These are phyloP conservation scores for Pinus albicaulis DNA, from an alignment of 75 land plant genomes.

Conservation along the genomic window DNA sequence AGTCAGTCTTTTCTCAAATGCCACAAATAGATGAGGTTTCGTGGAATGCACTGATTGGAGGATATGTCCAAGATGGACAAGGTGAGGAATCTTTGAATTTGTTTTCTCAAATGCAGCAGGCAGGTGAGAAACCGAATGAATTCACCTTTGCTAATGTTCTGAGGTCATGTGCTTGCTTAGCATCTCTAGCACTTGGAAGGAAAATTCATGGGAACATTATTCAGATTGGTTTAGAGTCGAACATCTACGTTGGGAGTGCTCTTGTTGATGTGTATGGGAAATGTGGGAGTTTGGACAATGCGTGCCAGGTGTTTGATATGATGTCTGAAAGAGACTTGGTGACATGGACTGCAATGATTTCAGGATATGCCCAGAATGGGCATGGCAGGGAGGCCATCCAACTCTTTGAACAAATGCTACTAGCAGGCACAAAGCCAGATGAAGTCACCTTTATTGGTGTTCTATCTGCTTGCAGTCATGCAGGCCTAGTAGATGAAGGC, in stretches of 20 bases:
- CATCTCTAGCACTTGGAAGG: constrained; percentile 23
- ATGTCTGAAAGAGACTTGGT: constrained; percentile 20
- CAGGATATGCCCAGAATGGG: constrained; percentile 44
- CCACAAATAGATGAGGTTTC: not conserved
- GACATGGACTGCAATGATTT: constrained; percentile 40
- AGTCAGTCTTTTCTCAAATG: constrained; percentile 2
- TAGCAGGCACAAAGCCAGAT: constrained; percentile 31
- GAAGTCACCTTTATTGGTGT: constrained; percentile 44
- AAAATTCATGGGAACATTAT: constrained; percentile 28
- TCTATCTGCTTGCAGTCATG: constrained; percentile 48
- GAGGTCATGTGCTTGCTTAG: constrained; percentile 35
- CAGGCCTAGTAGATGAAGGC: constrained; percentile 30
- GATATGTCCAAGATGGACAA: constrained; percentile 32
- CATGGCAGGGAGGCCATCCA: constrained; percentile 24
- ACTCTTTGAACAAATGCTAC: constrained; percentile 31
- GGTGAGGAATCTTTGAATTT: constrained; percentile 36
- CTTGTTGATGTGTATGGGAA: constrained; percentile 36
- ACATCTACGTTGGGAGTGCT: constrained; percentile 23
- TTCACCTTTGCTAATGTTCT: constrained; percentile 31
- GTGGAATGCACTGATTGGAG: constrained; percentile 6
- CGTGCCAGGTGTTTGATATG: constrained; percentile 23
- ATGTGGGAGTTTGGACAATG: constrained; percentile 35
- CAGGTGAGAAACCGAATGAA: constrained; percentile 31
- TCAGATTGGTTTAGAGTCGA: constrained; percentile 16
- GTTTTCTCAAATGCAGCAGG: constrained; percentile 19